A percentile compares a stretch with the other conserved stretches of the same genome.
Conservation (phyloP, 345 rosid species). For the Fremontodendron californicum region DNA sequence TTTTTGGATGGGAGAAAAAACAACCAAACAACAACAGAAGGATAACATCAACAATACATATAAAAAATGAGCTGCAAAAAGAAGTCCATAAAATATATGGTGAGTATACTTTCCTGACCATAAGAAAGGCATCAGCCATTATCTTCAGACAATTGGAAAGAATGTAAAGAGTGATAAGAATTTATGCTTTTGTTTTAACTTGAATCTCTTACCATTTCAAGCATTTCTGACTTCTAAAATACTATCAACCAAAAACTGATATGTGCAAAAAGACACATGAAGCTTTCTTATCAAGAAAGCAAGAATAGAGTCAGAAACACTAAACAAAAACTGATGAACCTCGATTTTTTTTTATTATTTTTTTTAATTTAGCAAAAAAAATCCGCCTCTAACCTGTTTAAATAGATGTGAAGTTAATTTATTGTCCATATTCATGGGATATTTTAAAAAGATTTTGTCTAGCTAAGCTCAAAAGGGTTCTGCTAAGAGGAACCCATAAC, state of each 20-base stretch:
- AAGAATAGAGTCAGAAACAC: background rate
- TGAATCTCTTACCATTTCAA: background rate
- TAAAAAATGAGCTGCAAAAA: background rate
- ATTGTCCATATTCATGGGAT: background rate
- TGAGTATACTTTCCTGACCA: background rate
- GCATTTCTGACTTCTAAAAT: background rate
- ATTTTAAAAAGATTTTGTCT: background rate
- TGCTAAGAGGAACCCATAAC: background rate
- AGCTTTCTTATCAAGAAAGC: background rate
- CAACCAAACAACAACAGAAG: background rate
- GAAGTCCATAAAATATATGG: background rate
- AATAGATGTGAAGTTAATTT: background rate
- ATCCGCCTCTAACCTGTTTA: background rate
- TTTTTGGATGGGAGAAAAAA: constrained; percentile 17
- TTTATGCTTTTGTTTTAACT: background rate
- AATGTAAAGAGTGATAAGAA: background rate
- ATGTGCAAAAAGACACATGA: background rate
- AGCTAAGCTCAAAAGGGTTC: background rate
- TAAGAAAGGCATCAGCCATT: background rate
- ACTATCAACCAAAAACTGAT: background rate
- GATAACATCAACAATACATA: background rate
- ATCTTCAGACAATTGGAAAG: background rate
- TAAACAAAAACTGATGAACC: background rate
- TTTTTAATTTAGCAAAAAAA: background rate
- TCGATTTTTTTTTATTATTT: background rate